These are phyloP conservation scores for Fusarium sp. DNA, from an alignment of 2,329 filamentous ascomycete genomes.

Conservation along the genomic window DNA sequence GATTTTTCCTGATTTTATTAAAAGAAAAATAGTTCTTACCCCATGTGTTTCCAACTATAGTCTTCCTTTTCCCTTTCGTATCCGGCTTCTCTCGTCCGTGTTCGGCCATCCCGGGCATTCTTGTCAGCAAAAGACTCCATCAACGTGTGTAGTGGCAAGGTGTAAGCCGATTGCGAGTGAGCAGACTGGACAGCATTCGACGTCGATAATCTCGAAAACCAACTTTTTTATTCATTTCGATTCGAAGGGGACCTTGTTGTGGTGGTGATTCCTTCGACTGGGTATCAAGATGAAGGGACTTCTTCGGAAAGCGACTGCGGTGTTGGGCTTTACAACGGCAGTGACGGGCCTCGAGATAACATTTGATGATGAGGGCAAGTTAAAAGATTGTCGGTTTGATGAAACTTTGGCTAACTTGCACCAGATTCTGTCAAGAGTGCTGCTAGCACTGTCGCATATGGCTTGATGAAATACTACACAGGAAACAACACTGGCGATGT, in stretches of 20 bases:
- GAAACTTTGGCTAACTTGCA: neutral
- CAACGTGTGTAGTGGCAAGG: conserved; percentile 12
- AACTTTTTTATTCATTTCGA: conserved; percentile 6
- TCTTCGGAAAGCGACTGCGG: conserved; percentile 20
- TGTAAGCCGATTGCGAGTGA: conserved; percentile 23
- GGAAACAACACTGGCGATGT: conserved; percentile 67
- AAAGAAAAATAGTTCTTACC: neutral
- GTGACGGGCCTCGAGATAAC: conserved; percentile 29
- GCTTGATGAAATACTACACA: conserved; percentile 59
- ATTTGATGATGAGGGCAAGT: conserved; percentile 38
- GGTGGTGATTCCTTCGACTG: conserved; percentile 4
- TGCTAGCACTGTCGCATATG: conserved; percentile 57
- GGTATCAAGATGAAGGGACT: conserved; percentile 35
- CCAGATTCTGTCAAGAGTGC: conserved; percentile 60
- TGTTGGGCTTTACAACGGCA: conserved; percentile 28
- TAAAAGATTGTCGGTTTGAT: neutral
- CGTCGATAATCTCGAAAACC: conserved; percentile 8
- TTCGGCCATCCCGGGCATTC: conserved; percentile 6
- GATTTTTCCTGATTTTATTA: neutral
- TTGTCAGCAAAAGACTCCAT: conserved; percentile 12
- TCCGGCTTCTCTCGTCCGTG: conserved; percentile 2
- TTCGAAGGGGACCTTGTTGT: neutral
- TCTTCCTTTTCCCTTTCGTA: conserved; percentile 1
- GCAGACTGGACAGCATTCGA: conserved; percentile 8
- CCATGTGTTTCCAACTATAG: conserved; percentile 3